phyloP scores from a whole-genome alignment of 176 grass and related monocot genomes.

The Guadua angustifolia region DNA sequence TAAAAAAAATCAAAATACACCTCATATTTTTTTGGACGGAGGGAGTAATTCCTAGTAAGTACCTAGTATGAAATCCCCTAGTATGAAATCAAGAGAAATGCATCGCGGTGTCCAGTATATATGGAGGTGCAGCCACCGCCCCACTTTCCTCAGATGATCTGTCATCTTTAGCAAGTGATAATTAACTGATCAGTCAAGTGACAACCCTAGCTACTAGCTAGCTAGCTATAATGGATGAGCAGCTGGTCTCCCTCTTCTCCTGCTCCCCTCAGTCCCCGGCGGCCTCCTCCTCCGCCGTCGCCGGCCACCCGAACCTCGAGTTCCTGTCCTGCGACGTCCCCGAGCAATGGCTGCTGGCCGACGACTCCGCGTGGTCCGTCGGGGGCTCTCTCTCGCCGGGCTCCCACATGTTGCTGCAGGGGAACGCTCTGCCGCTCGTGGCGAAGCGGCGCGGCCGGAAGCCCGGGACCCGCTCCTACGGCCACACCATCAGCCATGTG shows the following conservation, averaged over 20 bases:
- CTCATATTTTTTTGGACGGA: too few relatives aligned
- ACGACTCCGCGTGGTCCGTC: background rate
- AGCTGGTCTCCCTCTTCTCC: background rate
- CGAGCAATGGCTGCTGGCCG: background rate
- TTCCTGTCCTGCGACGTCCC: background rate
- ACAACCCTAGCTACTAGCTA: background rate
- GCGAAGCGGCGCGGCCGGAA: constrained; percentile 30
- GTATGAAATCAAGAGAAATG: too few relatives aligned
- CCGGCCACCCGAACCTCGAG: background rate
- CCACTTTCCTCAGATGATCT: background rate
- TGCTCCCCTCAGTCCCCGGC: background rate
- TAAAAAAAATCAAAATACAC: too few relatives aligned
- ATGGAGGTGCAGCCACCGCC: background rate
- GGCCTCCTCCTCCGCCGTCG: background rate
- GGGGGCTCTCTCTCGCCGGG: background rate
- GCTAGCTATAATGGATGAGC: background rate
- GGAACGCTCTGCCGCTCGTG: background rate
- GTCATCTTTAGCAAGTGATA: background rate
- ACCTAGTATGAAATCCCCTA: too few relatives aligned
- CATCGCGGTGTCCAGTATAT: background rate
- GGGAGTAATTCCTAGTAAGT: too few relatives aligned
- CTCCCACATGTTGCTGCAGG: background rate
- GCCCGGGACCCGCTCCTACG: background rate
- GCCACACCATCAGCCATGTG: constrained; percentile 36
- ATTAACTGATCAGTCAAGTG: background rate